Evolutionary conservation across 1,284 basidiomycete species (phyloP).

Genomic region (Mycena citricolor): DNA sequence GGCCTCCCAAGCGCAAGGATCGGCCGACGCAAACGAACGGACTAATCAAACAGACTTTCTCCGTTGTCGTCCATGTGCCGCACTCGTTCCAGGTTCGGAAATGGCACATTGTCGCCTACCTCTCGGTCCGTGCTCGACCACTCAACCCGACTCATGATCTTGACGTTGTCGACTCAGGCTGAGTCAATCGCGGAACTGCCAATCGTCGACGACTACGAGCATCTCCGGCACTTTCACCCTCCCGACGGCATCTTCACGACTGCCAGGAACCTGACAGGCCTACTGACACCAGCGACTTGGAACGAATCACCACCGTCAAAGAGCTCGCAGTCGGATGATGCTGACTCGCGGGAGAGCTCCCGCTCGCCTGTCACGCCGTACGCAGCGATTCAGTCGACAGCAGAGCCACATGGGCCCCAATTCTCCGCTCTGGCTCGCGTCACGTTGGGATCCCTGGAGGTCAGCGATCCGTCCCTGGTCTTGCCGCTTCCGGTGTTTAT

Average conservation of each 20-base stretch:
- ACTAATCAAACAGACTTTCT: conserved; percentile 78
- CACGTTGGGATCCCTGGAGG: no score
- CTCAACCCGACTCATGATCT: no score
- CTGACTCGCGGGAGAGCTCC: conserved; percentile 13
- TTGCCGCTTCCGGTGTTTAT: no score
- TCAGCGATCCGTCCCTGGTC: no score
- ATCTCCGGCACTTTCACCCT: conserved; percentile 18
- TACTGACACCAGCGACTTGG: conserved; percentile 23
- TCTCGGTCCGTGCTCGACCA: conserved; percentile 48
- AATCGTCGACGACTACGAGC: conserved; percentile 21
- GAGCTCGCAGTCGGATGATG: conserved; percentile 14
- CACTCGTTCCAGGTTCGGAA: conserved; percentile 57
- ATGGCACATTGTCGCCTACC: conserved; percentile 81
- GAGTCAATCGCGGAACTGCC: conserved; percentile 16
- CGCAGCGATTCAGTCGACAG: no score
- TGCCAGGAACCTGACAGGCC: conserved; percentile 14
- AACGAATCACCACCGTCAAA: conserved; percentile 5
- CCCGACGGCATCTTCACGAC: conserved; percentile 20
- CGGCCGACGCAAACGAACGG: conserved; percentile 53
- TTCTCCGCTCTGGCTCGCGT: conserved; percentile 27
- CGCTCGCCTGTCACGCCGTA: conserved; percentile 17
- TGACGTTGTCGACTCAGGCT: no score
- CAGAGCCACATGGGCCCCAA: no score
- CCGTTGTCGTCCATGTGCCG: conserved; percentile 64
- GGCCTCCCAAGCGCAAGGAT: conserved; percentile 21